Evolutionary conservation across 140 eudicot species (phyloP), one percentile per base, ranked within the genome.

Genomic region (Oenanthe javanica): DNA sequence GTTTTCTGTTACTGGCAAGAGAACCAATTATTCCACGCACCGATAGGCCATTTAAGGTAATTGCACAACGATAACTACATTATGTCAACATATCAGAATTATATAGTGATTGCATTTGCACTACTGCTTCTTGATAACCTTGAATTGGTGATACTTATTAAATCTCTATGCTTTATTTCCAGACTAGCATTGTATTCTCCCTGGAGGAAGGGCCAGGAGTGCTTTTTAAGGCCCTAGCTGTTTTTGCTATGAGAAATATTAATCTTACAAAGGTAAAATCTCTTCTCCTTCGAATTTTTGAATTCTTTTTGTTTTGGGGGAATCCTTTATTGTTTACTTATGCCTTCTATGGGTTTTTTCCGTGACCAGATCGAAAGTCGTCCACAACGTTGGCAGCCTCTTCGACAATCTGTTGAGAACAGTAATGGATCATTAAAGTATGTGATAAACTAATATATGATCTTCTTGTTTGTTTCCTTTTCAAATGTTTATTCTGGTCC

Each of bases 111-210:
- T 52, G 31, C 66, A 75, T 31, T 51, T 51, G 49, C 11, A 10
- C 13, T 38, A 77, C 49, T n/a, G 27, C 51, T 40, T 23, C 25
- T 23, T 6, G 52, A 6, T 48, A 27, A 6, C n/a, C 12, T 40
- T 75, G 16, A 38, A 36, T 16, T 11, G 31, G 9, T 54, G 0
- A 75, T 63, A 9, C 25, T 72, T 54, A 2, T 47, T 73, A 11
- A 23, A 43, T 13, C 4, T 19, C 70, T 76, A 23, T 4, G 6
- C 49, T 42, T 57, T 77, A 14, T 15, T 69, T 36, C 67, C 83
- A 89, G 91, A 89, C 93, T 5, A 89, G 93, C 84, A 87, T 89
- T 77, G 89, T 89, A 50, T 87, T 89, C 69, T 83, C 91, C 36
- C 77, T 89, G 51, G 91, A 85, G 43, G 91, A 89, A 81, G 93